Evolutionary conservation across 805 yeast genomes (phyloP).

Genomic region (Myxozyma neotropica): DNA sequence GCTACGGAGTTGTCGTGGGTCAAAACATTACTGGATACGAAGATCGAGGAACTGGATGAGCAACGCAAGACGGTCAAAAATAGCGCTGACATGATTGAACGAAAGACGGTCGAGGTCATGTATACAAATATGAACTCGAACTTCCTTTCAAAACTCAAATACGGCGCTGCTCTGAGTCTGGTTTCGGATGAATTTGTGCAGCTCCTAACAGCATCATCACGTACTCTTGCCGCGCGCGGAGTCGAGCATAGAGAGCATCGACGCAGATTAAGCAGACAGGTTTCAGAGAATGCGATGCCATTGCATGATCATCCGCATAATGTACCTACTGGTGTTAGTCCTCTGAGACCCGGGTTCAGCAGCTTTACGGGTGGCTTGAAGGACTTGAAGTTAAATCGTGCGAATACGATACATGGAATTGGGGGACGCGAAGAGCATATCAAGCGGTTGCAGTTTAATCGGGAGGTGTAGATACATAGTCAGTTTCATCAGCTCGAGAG

Average conservation of each 20-base stretch:
- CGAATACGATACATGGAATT: conserved; percentile 21
- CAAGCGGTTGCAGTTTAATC: background rate
- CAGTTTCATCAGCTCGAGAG: background rate
- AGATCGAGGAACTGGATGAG: conserved; percentile 26
- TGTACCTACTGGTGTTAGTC: conserved; percentile 4
- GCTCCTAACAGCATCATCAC: conserved; percentile 4
- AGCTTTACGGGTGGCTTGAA: conserved; percentile 18
- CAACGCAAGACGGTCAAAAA: conserved; percentile 10
- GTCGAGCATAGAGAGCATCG: conserved; percentile 18
- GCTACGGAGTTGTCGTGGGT: conserved; percentile 31
- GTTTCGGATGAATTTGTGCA: conserved; percentile 27
- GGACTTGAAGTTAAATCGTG: conserved; percentile 21
- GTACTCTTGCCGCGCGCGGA: conserved; percentile 14
- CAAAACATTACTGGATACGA: conserved; percentile 19
- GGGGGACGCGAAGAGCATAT: background rate
- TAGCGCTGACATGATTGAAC: conserved; percentile 4
- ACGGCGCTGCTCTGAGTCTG: conserved; percentile 25
- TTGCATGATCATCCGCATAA: conserved; percentile 18
- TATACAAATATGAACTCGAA: conserved; percentile 15
- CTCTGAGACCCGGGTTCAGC: background rate
- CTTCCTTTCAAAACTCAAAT: conserved; percentile 22
- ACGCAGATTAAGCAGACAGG: conserved; percentile 14
- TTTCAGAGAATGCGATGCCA: conserved; percentile 24
- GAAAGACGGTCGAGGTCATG: conserved; percentile 5
- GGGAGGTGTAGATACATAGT: background rate